Evolutionary conservation across 2,329 filamentous ascomycete species (phyloP), one percentile per base, ranked within the genome.

Genomic region (Clonostachys rosea): DNA sequence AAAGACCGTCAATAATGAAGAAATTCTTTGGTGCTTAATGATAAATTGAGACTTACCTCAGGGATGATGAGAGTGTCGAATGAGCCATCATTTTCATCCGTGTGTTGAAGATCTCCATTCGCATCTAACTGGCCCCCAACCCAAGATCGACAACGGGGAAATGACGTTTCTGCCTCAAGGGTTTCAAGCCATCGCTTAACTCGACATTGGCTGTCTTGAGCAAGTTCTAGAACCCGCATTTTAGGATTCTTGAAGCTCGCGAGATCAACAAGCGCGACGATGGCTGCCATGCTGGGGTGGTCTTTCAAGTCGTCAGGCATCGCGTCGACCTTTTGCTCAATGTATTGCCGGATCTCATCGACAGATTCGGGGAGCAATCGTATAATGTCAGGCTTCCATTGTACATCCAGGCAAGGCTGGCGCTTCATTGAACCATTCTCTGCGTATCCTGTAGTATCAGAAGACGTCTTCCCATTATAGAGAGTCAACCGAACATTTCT

Each of bases 301-400:
- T 44, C 43, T 12, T n/a, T 34, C 16, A 44, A 24, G 10, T 44
- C 43, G 13, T 24, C 7, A 24, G 34, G 14, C 16, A 39, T 34
- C 34, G n/a, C 33, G 43, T 16, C 7, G 2, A 37, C 5, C 13
- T 39, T 39, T 14, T 40, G 13, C 9, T 17, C 34, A 10, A 40
- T 14, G 36, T 45, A 45, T 20, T 39, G n/a, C 2, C 10, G n/a
- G 4, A 45, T 14, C 5, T 13, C 34, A n/a, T 12, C 8, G 10
- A 6, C 13, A 14, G 43, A 17, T 6, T 20, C 34, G 5, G 43
- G 33, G 30, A n/a, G 16, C 5, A 39, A 11, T n/a, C 36, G 36
- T 11, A n/a, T 8, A 14, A 20, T n/a, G 12, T 73, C 43, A 3
- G 43, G 43, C 24, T 40, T 45, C 43, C 43, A 45, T 9, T 30